A percentile compares a stretch with the other conserved stretches of the same genome.
These are phyloP conservation scores for Leccinum sublutescens DNA, from an alignment of 768 basidiomycete species.

Conservation along the genomic window DNA sequence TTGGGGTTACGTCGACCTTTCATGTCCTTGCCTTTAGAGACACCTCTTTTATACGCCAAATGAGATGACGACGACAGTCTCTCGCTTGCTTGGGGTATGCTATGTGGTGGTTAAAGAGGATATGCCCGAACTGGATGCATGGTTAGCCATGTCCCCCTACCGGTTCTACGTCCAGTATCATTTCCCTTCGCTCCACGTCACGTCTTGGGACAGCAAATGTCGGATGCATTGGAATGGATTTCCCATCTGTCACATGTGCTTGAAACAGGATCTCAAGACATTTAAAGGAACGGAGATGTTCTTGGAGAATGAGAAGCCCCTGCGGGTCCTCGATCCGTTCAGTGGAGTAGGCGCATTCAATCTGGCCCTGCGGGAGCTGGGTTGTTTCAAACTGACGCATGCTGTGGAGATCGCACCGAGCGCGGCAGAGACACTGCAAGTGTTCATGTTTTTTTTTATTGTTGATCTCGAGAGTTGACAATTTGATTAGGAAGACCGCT, in stretches of 20 bases:
- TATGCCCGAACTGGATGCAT: conserved; percentile 37
- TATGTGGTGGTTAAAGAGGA: conserved; percentile 42
- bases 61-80: conserved; percentile 30
- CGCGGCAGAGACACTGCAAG: conserved; percentile 63
- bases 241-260: conserved; percentile 46
- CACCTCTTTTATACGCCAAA: conserved; percentile 62
- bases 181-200: conserved; percentile 43
- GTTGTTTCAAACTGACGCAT: conserved; percentile 58
- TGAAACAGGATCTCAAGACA: conserved; percentile 29
- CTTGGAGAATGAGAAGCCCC: conserved; percentile 20
- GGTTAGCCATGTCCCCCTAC: conserved; percentile 51
- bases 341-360: conserved; percentile 59
- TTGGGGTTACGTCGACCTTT: neutral
- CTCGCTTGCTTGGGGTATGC: conserved; percentile 46
- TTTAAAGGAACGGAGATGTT: conserved; percentile 35
- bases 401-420: conserved; percentile 77
- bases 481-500: conserved; percentile 43
- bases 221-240: conserved; percentile 37
- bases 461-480: neutral
- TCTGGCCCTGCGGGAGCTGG: conserved; percentile 52
- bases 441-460: conserved; percentile 1
- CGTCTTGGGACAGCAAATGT: conserved; percentile 38
- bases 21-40: conserved; percentile 37
- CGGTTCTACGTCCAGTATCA: conserved; percentile 56
- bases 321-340: conserved; percentile 43